Conservation (phyloP, 805 yeast species). For the Debaryomyces hansenii region DNA sequence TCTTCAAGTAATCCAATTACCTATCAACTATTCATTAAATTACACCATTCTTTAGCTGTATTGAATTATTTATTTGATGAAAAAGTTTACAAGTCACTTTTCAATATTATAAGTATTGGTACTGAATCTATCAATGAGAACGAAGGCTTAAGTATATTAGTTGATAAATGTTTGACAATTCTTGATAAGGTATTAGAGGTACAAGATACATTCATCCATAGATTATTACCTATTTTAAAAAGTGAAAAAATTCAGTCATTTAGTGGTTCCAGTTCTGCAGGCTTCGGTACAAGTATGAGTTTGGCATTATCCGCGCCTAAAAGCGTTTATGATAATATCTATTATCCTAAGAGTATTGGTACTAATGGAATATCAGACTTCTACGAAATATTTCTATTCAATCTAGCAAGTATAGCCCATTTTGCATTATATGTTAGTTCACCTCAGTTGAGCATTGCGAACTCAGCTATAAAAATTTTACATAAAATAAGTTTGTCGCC, state of each 20-base stretch:
- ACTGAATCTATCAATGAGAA: slow-evolving; percentile 53
- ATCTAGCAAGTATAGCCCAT: slow-evolving; percentile 71
- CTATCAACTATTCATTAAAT: slow-evolving; percentile 43
- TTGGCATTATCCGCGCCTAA: slow-evolving; percentile 21
- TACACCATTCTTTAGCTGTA: slow-evolving; percentile 69
- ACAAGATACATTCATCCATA: slow-evolving; percentile 62
- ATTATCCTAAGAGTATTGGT: slow-evolving; percentile 46
- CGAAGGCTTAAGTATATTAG: slow-evolving; percentile 18
- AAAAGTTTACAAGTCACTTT: slow-evolving; percentile 53
- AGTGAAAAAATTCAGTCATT: slow-evolving; percentile 17
- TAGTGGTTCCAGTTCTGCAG: slow-evolving; percentile 10
- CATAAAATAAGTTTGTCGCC: slow-evolving; percentile 48
- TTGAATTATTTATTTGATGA: slow-evolving; percentile 64
- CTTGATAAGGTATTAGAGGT: slow-evolving; percentile 46
- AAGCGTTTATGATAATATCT: slow-evolving; percentile 28
- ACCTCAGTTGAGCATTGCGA: slow-evolving; percentile 49
- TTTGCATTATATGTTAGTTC: slow-evolving; percentile 74
- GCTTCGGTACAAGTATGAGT: slow-evolving; percentile 30
- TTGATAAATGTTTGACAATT: slow-evolving; percentile 37
- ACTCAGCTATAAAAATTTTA: slow-evolving; percentile 53
- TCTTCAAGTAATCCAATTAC: slow-evolving; percentile 15
- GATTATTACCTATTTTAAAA: slow-evolving; percentile 51
- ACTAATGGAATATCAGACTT: slow-evolving; percentile 64
- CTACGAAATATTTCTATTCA: slow-evolving; percentile 68
- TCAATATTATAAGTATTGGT: slow-evolving; percentile 59